Percentiles rank a stretch among this genome's conserved stretches.
phyloP scores from a whole-genome alignment of 108 stramenopile genomes.

The Cyclotella distinguenda region DNA sequence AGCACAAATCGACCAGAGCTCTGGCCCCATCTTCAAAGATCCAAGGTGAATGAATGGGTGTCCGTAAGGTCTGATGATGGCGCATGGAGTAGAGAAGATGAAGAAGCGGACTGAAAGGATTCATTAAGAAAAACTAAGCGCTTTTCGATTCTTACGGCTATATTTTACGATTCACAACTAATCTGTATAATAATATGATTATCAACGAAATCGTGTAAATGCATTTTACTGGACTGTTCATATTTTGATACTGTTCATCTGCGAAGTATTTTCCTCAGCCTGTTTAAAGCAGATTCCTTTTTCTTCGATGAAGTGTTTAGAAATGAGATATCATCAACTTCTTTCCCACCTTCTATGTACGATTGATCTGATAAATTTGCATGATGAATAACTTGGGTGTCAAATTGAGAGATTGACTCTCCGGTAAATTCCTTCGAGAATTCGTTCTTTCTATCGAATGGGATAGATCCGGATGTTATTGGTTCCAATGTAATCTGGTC shows the following conservation, averaged over 20 bases:
- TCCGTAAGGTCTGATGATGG: constrained; percentile 16
- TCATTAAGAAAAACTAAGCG: too few relatives aligned
- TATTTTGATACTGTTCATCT: not conserved
- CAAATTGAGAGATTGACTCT: too few relatives aligned
- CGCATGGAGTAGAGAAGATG: not conserved
- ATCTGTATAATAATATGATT: not conserved
- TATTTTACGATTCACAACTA: not conserved
- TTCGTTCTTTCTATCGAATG: too few relatives aligned
- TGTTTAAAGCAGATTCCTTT: not conserved
- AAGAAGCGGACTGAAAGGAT: not conserved
- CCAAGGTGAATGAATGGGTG: constrained; percentile 20
- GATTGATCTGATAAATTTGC: not conserved
- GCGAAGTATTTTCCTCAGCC: not conserved
- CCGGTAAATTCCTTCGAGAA: too few relatives aligned
- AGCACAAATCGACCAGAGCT: constrained; percentile 73
- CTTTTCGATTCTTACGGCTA: not conserved
- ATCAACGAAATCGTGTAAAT: not conserved
- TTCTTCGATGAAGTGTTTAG: not conserved
- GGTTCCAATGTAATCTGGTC: too few relatives aligned
- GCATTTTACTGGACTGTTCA: not conserved
- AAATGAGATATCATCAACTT: constrained; percentile 1
- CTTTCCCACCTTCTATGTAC: not conserved
- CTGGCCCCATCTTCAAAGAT: constrained; percentile 82
- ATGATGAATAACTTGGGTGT: too few relatives aligned
- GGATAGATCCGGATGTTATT: too few relatives aligned